Percentiles rank a stretch among this genome's conserved stretches.
Evolutionary conservation across 2,329 filamentous ascomycete genomes (phyloP).

Genomic region (Colletotrichum sansevieriae): DNA sequence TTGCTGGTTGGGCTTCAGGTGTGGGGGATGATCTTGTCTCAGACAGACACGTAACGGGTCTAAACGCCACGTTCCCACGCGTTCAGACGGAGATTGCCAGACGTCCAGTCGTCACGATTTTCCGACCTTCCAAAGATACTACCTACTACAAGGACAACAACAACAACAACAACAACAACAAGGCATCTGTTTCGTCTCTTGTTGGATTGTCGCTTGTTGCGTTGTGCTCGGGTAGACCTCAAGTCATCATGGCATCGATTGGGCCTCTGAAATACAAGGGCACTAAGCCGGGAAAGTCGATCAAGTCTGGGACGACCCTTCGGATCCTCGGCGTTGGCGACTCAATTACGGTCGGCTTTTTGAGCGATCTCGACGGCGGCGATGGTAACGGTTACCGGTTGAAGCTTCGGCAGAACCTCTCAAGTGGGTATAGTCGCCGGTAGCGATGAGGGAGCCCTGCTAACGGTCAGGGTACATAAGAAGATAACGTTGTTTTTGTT

Average conservation of each 20-base stretch:
- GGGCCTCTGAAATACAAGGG: slow-evolving; percentile 15
- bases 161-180: too few relatives aligned
- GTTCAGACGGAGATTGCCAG: slow-evolving; percentile 5
- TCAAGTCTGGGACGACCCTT: slow-evolving; percentile 48
- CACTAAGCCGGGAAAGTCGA: slow-evolving; percentile 21
- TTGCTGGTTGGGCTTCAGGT: background rate
- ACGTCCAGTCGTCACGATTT: background rate
- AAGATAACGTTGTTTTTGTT: slow-evolving; percentile 49
- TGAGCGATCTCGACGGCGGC: slow-evolving; percentile 44
- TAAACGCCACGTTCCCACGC: background rate
- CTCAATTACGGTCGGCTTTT: slow-evolving; percentile 52
- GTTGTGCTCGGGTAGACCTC: background rate
- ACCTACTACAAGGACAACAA: too few relatives aligned
- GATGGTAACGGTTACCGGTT: slow-evolving; percentile 54
- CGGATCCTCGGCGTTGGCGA: slow-evolving; percentile 55
- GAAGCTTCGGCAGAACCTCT: slow-evolving; percentile 47
- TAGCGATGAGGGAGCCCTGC: too few relatives aligned
- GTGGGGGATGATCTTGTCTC: slow-evolving; percentile 14
- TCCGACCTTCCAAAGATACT: background rate
- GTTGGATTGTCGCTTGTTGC: background rate
- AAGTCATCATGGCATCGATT: background rate
- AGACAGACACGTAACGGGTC: slow-evolving; percentile 16
- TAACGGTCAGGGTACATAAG: background rate
- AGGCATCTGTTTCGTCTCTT: too few relatives aligned
- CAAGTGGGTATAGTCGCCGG: slow-evolving; percentile 43